Base-by-base conservation (phyloP, 169 alveolate genomes). In the Plasmodium vinckei region DNA sequence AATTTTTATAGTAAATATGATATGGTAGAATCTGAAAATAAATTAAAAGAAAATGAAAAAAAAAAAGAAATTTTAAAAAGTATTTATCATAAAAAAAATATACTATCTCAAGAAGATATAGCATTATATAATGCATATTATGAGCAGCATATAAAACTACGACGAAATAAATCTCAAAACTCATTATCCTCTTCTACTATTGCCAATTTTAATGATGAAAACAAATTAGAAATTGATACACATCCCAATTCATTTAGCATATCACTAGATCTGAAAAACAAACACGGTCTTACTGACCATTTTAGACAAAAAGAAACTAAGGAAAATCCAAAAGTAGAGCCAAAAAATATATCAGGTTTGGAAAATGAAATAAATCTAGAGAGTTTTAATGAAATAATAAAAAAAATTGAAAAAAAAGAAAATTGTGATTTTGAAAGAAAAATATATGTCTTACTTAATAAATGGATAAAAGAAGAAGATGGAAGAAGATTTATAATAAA, bases 381-480 rank as follows among this genome's bases (percentile, higher is more conserved):
- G 23, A 65, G 9, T 9, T n/a, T 39, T 21, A 27, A 79, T 13
- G 63, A 67, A 9, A 17, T 79, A 39, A 79, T 79, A 21, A 64
- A 79, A 65, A 65, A 65, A 33, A 15, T 79, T 19, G 89, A 79
- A 17, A 3, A 63, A 17, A 65, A 69, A 39, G 89, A 79, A 67
- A 79, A 70, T 60, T 67, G 84, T 25, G 65, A 79, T 69, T 65
- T 79, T 46, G 89, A 79, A 53, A 64, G 65, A 59, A 65, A 61
- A 69, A 67, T 79, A 15, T 60, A 65, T 21, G 17, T 25, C 27
- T 47, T 79, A 47, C 21, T 79, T 27, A 57, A 79, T 25, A 79
- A 79, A 60, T 79, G 89, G 89, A 61, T 79, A 5, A 23, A 54
- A 67, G 89, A 79, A 53, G 89, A 79, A 79, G 79, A 79, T 12